Conservation (phyloP, 352 stramenopile genomes). For the Phytopythium vexans region DNA sequence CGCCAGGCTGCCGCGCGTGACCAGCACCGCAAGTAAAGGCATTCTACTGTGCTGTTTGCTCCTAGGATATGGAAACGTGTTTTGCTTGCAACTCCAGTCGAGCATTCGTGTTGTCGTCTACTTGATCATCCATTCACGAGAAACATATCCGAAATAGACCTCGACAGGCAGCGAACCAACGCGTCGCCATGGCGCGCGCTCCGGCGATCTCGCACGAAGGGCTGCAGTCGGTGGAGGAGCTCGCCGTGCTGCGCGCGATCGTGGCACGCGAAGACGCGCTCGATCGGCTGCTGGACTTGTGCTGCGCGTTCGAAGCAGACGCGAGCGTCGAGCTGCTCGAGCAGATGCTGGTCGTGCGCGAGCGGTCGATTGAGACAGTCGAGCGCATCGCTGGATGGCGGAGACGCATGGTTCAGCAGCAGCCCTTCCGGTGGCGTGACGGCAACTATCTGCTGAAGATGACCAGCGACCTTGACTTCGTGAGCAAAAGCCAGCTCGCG, state of each 20-base stretch:
- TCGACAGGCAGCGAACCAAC: background rate
- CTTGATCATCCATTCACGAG: too few relatives aligned
- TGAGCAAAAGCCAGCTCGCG: constrained; percentile 62
- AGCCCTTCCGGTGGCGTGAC: constrained; percentile 58
- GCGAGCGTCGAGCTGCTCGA: constrained; percentile 41
- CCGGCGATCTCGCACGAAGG: constrained; percentile 49
- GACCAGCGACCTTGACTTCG: constrained; percentile 63
- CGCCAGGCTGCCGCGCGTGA: constrained; percentile 34
- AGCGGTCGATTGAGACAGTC: constrained; percentile 46
- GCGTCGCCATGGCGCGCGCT: too few relatives aligned
- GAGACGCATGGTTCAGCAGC: constrained; percentile 49
- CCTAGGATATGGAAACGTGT: too few relatives aligned
- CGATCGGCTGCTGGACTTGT: constrained; percentile 44
- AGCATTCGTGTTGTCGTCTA: too few relatives aligned
- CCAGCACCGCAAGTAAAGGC: constrained; percentile 37
- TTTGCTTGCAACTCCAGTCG: too few relatives aligned
- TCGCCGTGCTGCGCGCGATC: constrained; percentile 62
- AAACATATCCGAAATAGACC: background rate
- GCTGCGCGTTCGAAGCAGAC: constrained; percentile 49
- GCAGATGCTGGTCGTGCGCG: constrained; percentile 39
- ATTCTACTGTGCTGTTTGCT: too few relatives aligned
- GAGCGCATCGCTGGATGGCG: constrained; percentile 61
- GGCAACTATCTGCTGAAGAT: constrained; percentile 73
- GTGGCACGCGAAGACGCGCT: constrained; percentile 55
- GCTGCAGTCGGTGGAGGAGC: constrained; percentile 53